Base-by-base conservation (phyloP, 2,329 filamentous ascomycete genomes). In the Exophiala sideris region DNA sequence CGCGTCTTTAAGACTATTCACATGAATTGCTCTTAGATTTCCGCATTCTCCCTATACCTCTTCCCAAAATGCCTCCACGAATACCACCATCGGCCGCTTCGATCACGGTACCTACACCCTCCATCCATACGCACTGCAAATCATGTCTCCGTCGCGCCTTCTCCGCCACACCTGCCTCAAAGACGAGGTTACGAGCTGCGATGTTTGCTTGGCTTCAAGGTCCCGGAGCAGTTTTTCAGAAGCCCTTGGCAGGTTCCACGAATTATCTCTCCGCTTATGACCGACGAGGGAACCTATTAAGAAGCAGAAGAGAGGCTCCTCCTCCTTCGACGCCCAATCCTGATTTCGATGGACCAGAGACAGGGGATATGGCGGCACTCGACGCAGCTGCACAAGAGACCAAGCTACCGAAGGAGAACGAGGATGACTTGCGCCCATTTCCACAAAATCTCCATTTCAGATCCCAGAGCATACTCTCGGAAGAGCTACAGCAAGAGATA, bases 381-480 rank as follows among this genome's bases (percentile, higher is more conserved):
- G 62, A 68, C 49, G 71, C 69, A 41, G 57, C 67, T 32, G 56
- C 54, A 7, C 49, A 70, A 6, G 70, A 68, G 45, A 56, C 36
- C 66, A 70, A 47, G 52, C 33, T 57, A 8, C 54, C 45, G 5
- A 50, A 45, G 38, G 57, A 60, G 46, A 45, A 38, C 10, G 20
- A 51, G 38, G 45, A 63, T 38, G 61, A 67, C 54, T 52, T 66
- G 64, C 78, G 69, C 56, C 89, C 89, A 0, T 96, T 94, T 61
- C 90, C 90, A 0, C 68, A 82, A 46, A 96, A 96, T 69, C 74
- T 73, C 3, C 68, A 79, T 20, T 96, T 92, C 72, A 72, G 77
- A 59, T 89, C 85, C 64, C 79, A 88, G 68, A 75, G 79, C 3
- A 87, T 96, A 18, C 76, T 96, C 60, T 85, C 85, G 58, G 88